These are phyloP conservation scores for Alternaria arbusti DNA, from an alignment of 2,329 filamentous ascomycete species.

Conservation along the genomic window DNA sequence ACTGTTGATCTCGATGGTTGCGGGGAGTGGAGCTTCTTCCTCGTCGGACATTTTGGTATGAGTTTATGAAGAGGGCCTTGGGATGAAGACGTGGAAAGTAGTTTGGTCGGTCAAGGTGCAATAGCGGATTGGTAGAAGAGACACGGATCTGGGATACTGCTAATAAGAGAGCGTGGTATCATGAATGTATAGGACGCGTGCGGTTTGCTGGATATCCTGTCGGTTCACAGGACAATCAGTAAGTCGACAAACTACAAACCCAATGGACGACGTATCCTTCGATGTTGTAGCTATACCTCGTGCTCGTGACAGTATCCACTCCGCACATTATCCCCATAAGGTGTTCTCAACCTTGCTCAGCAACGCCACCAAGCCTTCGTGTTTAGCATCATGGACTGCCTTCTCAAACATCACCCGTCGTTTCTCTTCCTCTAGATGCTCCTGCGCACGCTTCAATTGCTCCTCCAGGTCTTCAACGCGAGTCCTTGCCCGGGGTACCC, in stretches of 20 bases:
- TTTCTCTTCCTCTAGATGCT: neutral
- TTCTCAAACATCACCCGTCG: neutral
- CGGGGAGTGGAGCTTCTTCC: neutral
- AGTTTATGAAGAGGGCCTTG: neutral
- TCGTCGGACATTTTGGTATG: neutral
- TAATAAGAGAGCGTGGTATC: neutral
- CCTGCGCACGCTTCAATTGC: neutral
- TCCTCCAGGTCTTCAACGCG: neutral
- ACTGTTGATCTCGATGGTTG: neutral
- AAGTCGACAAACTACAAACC: neutral
- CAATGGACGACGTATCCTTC: too few relatives aligned
- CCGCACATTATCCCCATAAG: neutral
- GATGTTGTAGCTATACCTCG: too few relatives aligned
- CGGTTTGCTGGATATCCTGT: neutral
- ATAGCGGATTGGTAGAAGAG: neutral
- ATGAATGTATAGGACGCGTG: neutral
- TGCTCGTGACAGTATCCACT: neutral
- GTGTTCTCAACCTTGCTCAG: neutral
- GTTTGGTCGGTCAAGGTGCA: neutral
- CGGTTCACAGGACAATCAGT: neutral
- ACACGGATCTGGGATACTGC: neutral
- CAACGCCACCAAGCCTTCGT: neutral
- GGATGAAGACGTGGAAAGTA: neutral
- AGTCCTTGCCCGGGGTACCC: too few relatives aligned
- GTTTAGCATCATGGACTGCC: neutral